A percentile compares a stretch with the other conserved stretches of the same genome.
Conservation (phyloP, 768 basidiomycete genomes). For the Collybia sp. region DNA sequence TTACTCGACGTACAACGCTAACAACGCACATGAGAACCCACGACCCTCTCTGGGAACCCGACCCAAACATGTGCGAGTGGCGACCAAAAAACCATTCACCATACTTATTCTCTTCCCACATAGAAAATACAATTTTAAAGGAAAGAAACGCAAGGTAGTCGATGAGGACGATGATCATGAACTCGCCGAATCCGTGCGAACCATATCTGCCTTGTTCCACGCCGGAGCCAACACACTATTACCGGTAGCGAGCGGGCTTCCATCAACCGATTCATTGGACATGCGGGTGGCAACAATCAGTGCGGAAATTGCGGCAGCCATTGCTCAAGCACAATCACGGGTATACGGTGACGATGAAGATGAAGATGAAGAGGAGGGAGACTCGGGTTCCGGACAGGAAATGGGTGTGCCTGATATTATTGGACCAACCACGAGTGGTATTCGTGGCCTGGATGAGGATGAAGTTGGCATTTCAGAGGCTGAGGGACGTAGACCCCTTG, state of each 20-base stretch:
- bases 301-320: conserved; percentile 75
- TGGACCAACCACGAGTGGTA: conserved; percentile 59
- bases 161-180: conserved; percentile 56
- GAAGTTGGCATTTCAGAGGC: conserved; percentile 19
- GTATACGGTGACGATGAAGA: conserved; percentile 48
- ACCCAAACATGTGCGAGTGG: conserved; percentile 68
- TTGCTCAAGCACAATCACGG: conserved; percentile 68
- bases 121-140: conserved; percentile 78
- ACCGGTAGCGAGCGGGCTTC: conserved; percentile 18
- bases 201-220: conserved; percentile 68
- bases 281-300: conserved; percentile 72
- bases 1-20: conserved; percentile 80
- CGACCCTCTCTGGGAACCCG: conserved; percentile 80
- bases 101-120: conserved; percentile 12
- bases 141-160: conserved; percentile 55
- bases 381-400: conserved; percentile 49
- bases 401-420: conserved; percentile 43
- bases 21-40: conserved; percentile 87
- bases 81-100: conserved; percentile 5
- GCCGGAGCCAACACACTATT: conserved; percentile 31
- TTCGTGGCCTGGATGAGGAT: conserved; percentile 37
- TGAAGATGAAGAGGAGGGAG: conserved; percentile 45
- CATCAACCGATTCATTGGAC: conserved; percentile 48
- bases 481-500: conserved; percentile 15
- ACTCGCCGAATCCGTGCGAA: conserved; percentile 68